Conservation (phyloP, 306 rosid species). For the Vigna unguiculata region DNA sequence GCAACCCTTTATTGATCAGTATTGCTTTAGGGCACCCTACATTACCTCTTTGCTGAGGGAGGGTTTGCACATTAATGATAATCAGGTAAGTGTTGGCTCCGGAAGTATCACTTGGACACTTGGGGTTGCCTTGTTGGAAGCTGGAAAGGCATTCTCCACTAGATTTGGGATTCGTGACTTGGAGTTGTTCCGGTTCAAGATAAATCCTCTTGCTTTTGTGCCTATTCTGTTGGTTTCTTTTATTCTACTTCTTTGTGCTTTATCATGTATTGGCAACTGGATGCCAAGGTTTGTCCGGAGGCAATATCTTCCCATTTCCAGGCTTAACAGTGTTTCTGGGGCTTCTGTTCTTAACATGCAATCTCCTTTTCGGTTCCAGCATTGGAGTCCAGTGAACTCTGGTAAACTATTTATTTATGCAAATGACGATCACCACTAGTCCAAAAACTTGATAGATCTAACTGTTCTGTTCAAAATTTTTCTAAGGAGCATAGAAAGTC, state of each 20-base stretch:
- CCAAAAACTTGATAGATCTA: conserved; percentile 13
- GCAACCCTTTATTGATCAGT: conserved; percentile 96
- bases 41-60: conserved; percentile 79
- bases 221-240: conserved; percentile 68
- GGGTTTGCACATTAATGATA: conserved; percentile 86
- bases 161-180: conserved; percentile 65
- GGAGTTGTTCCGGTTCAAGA: conserved; percentile 67
- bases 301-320: conserved; percentile 79
- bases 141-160: conserved; percentile 71
- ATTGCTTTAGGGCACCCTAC: conserved; percentile 97
- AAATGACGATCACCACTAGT: conserved; percentile 29
- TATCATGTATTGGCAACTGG: conserved; percentile 71
- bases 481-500: conserved; percentile 21
- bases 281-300: conserved; percentile 79
- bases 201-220: conserved; percentile 65
- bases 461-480: conserved; percentile 2
- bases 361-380: conserved; percentile 78
- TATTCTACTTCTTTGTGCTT: conserved; percentile 71
- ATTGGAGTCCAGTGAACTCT: conserved; percentile 83
- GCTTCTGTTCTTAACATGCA: conserved; percentile 77
- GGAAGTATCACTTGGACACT: conserved; percentile 98
- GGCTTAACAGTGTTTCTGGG: conserved; percentile 65
- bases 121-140: conserved; percentile 95
- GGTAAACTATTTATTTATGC: conserved; percentile 62
- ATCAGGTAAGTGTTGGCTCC: conserved; percentile 80